Conservation (phyloP, 2,329 filamentous ascomycete genomes). For the Diplodia corticola region DNA sequence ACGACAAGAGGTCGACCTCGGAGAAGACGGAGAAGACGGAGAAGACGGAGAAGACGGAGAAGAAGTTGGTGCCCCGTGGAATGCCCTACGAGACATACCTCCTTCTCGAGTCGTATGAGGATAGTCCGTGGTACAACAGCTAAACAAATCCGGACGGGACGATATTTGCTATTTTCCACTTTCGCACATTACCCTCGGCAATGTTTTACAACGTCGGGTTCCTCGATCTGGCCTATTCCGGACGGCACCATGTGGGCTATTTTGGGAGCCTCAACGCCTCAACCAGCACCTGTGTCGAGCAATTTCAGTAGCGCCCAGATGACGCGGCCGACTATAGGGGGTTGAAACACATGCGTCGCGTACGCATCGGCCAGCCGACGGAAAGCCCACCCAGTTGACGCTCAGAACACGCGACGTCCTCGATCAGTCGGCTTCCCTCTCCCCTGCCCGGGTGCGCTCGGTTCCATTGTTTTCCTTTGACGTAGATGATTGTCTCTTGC, state of each 20-base stretch:
- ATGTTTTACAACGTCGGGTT: neutral
- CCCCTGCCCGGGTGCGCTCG: neutral
- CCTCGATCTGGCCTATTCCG: neutral
- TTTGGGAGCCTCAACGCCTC: neutral
- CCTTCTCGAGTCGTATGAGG: constrained; percentile 20
- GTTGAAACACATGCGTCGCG: neutral
- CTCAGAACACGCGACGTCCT: neutral
- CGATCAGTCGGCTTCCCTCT: neutral
- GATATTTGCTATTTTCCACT: neutral
- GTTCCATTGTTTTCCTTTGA: neutral
- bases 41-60: neutral
- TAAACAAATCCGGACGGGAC: neutral
- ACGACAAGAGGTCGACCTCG: constrained; percentile 2
- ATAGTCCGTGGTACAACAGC: constrained; percentile 23
- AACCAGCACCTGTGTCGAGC: neutral
- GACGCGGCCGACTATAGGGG: constrained; percentile 9
- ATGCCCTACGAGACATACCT: constrained; percentile 23
- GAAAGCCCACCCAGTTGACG: neutral
- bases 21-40: neutral
- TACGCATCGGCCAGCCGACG: neutral
- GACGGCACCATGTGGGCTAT: neutral
- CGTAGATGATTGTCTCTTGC: constrained; percentile 3
- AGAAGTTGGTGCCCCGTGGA: constrained; percentile 18
- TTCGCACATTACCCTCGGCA: constrained; percentile 14
- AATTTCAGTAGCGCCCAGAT: neutral